Conservation (phyloP, 75 land plant genomes). For the Larix kaempferi region DNA sequence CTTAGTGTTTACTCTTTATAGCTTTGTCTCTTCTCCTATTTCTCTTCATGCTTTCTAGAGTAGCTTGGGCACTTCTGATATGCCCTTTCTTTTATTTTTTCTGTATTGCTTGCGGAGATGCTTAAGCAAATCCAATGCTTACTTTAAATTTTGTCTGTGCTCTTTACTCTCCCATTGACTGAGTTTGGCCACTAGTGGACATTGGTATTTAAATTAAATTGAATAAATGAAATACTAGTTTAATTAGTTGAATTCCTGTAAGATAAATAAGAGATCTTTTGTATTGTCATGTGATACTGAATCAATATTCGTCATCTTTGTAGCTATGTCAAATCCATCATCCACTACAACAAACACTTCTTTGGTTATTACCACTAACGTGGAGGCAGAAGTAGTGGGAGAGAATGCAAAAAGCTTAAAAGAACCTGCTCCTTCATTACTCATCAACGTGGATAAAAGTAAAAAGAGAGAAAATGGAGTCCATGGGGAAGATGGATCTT, state of each 20-base stretch:
- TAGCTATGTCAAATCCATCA: not conserved
- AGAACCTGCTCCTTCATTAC: not conserved
- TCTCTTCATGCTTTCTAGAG: too few species aligned
- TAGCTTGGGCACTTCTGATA: too few species aligned
- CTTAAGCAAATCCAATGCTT: too few species aligned
- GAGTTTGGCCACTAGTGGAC: not conserved
- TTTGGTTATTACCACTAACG: not conserved
- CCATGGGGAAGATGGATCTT: conserved; percentile 11
- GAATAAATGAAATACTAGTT: not conserved
- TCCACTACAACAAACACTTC: not conserved
- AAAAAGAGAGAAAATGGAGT: conserved; percentile 2
- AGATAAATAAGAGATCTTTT: not conserved
- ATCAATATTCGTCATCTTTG: not conserved
- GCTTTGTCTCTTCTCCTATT: too few species aligned
- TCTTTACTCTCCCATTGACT: not conserved
- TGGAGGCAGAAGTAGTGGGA: not conserved
- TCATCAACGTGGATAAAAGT: conserved; percentile 7
- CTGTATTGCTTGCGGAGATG: too few species aligned
- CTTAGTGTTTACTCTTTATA: too few species aligned
- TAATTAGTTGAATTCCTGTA: not conserved
- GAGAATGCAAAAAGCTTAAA: not conserved
- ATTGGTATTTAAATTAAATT: not conserved
- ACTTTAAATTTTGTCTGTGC: too few species aligned
- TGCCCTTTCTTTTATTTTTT: too few species aligned
- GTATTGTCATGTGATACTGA: not conserved